Evolutionary conservation across 2,329 filamentous ascomycete species (phyloP).

Genomic region (Verticillium longisporum): DNA sequence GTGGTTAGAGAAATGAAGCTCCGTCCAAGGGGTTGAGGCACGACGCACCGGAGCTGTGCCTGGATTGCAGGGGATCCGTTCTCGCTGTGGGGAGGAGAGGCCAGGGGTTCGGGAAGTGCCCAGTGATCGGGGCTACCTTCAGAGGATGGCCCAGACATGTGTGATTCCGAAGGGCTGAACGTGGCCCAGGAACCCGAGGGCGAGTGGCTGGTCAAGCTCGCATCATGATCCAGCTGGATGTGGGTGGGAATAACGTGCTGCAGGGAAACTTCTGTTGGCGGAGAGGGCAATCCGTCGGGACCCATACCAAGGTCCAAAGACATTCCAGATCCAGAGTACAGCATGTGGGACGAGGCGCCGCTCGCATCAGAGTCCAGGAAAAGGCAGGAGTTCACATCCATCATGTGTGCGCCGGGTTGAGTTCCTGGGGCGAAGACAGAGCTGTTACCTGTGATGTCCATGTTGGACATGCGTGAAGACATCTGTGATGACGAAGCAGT

Average conservation of each 20-base stretch:
- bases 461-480: constrained; percentile 41
- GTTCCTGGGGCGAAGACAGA: constrained; percentile 31
- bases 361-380: constrained; percentile 42
- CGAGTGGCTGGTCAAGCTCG: constrained; percentile 39
- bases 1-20: background rate
- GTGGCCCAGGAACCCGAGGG: constrained; percentile 40
- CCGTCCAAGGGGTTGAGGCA: constrained; percentile 16
- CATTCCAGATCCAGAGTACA: constrained; percentile 39
- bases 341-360: constrained; percentile 41
- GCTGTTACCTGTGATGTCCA: constrained; percentile 47
- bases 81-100: constrained; percentile 37
- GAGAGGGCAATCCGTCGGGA: constrained; percentile 35
- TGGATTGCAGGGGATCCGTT: constrained; percentile 42
- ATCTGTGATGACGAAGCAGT: constrained; percentile 40
- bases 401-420: constrained; percentile 28
- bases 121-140: constrained; percentile 10
- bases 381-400: constrained; percentile 45
- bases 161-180: constrained; percentile 14
- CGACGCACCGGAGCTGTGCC: constrained; percentile 25
- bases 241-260: constrained; percentile 48
- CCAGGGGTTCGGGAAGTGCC: constrained; percentile 24
- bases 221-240: constrained; percentile 47
- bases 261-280: constrained; percentile 34
- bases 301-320: constrained; percentile 36
- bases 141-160: constrained; percentile 7